These are phyloP conservation scores for Talaromyces funiculosus DNA, from an alignment of 2,329 filamentous ascomycete genomes.

Conservation along the genomic window DNA sequence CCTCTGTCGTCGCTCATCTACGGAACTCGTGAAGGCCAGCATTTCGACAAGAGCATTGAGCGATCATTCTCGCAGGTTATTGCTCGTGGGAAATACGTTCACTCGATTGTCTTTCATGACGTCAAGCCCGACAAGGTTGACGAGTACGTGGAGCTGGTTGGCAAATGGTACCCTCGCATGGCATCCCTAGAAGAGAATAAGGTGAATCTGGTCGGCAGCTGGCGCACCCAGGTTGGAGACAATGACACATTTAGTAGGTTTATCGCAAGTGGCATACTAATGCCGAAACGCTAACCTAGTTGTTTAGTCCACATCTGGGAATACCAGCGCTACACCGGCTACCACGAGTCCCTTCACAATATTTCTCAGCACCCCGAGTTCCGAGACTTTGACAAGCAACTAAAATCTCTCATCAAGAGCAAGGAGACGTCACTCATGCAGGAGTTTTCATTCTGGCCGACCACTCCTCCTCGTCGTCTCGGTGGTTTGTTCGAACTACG, in stretches of 20 bases:
- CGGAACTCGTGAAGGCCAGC: constrained; percentile 88
- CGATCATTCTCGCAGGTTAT: constrained; percentile 92
- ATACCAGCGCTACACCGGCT: constrained; percentile 94
- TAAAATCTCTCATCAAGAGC: constrained; percentile 75
- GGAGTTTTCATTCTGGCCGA: constrained; percentile 99
- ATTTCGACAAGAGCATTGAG: constrained; percentile 93
- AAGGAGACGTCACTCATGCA: constrained; percentile 95
- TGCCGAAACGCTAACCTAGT: not conserved
- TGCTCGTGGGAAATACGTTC: constrained; percentile 94
- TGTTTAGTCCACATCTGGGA: constrained; percentile 94
- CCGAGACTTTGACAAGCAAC: constrained; percentile 72
- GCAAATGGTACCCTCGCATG: constrained; percentile 87
- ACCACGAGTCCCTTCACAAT: constrained; percentile 82
- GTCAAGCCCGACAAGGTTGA: constrained; percentile 94
- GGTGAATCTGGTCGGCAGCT: constrained; percentile 93
- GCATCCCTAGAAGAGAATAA: constrained; percentile 80
- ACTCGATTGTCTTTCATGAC: constrained; percentile 93
- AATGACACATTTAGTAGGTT: constrained; percentile 87
- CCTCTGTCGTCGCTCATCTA: constrained; percentile 86
- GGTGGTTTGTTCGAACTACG: constrained; percentile 93
- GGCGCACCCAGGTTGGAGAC: constrained; percentile 95
- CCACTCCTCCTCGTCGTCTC: constrained; percentile 78
- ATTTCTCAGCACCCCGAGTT: constrained; percentile 82
- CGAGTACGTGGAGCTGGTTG: constrained; percentile 85
- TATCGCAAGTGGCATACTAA: not conserved